Evolutionary conservation across 257 asterid species (phyloP), one percentile per base, ranked within the genome.

Genomic region (Capsicum pubescens): DNA sequence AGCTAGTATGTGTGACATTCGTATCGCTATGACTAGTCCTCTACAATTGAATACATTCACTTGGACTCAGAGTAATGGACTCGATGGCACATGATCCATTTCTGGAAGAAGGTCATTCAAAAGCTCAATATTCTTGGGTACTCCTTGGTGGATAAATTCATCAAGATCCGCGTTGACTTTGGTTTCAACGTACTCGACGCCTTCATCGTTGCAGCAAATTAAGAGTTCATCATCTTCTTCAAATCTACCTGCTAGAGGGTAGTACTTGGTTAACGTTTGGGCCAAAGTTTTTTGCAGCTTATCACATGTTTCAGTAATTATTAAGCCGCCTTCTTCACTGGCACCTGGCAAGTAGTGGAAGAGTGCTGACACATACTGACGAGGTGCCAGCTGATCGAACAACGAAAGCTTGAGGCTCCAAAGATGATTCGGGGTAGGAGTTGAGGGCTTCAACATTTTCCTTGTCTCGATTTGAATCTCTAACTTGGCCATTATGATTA

Each of bases 131-230:
- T 39, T 11, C 1, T 84, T n/a, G 4, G 59, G 68, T 39, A 39
- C 42, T 0, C 52, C 58, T 58, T 63, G 11, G 15, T 15, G 6
- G 13, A 87, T 50, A 17, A 14, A 79, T 0, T 64, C 79, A 19
- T 4, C 2, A 21, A 87, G 82, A 3, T 87, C 58, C 2, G 15
- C 66, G 8, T 64, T 52, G 8, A 74, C 80, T 9, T 48, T 63
- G 36, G 86, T 84, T 84, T 83, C 79, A 1, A 79, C 63, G 14
- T n/a, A 83, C 13, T 87, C 90, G 56, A 85, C 83, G 48, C 88
- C 90, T 71, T 85, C 77, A 61, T 83, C 88, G 3, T 68, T 58
- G 80, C 88, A 87, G 71, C 66, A 80, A 39, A 85, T 69, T n/a
- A n/a, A 69, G 50, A 58, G 32, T 15, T 80, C 71, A 50, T 80